A percentile compares a stretch with the other conserved stretches of the same genome.
phyloP scores from a whole-genome alignment of 306 rosid genomes.

The Fagus crenata region DNA sequence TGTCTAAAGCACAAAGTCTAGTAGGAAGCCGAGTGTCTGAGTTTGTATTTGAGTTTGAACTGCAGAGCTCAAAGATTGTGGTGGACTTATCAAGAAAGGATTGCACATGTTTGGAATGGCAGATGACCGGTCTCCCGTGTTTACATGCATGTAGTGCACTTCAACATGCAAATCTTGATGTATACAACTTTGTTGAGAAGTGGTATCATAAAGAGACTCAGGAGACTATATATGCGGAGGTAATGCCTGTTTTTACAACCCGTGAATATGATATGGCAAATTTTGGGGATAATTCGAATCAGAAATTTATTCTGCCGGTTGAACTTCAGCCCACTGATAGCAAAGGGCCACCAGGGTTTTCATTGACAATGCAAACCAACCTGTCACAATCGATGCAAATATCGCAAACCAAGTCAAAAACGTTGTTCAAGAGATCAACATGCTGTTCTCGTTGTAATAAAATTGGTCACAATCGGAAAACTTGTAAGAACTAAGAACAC shows the following conservation, averaged over 20 bases:
- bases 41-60: constrained; percentile 15
- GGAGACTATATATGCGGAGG: background rate
- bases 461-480: background rate
- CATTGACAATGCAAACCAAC: background rate
- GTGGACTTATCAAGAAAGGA: constrained; percentile 13
- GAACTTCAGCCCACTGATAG: background rate
- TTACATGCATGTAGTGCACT: constrained; percentile 14
- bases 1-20: background rate
- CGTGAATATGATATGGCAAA: background rate
- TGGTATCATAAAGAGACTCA: background rate
- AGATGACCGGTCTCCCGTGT: constrained; percentile 13
- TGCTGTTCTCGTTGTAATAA: background rate
- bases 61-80: background rate
- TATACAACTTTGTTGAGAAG: constrained; percentile 9
- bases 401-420: too few species aligned
- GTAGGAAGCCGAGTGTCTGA: background rate
- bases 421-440: too few species aligned
- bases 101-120: constrained; percentile 12
- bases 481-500: background rate
- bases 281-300: background rate
- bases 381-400: background rate
- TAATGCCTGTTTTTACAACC: constrained; percentile 8
- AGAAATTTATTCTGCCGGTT: background rate
- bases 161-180: constrained; percentile 14
- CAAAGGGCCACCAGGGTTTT: background rate